Evolutionary conservation across 2,329 filamentous ascomycete species (phyloP).

Genomic region (Dendrostoma leiphaemia): DNA sequence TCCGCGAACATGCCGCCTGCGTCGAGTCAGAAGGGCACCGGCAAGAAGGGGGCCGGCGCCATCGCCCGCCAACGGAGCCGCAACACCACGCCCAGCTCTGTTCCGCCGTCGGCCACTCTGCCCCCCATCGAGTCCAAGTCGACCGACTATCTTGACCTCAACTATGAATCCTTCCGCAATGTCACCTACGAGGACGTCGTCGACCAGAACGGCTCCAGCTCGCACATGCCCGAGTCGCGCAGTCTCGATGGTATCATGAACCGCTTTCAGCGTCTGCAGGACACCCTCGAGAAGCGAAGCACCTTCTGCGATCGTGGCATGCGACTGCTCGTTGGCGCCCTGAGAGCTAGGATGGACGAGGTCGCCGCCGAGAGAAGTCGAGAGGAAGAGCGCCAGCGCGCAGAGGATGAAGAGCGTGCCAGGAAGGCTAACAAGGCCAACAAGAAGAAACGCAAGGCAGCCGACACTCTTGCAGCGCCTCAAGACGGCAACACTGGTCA

Average conservation of each 20-base stretch:
- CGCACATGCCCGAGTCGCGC: constrained; percentile 61
- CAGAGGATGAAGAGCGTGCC: constrained; percentile 45
- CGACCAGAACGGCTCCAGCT: constrained; percentile 56
- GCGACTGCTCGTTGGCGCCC: constrained; percentile 63
- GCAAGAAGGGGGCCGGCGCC: constrained; percentile 62
- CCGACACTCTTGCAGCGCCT: constrained; percentile 54
- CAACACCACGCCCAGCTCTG: constrained; percentile 71
- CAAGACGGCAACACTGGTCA: constrained; percentile 46
- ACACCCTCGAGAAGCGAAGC: constrained; percentile 65
- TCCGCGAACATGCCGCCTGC: constrained; percentile 52
- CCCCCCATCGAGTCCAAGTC: constrained; percentile 55
- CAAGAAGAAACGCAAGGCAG: constrained; percentile 76
- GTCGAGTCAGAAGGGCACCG: constrained; percentile 59
- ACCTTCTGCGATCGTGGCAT: constrained; percentile 71
- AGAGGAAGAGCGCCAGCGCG: constrained; percentile 50
- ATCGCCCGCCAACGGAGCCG: constrained; percentile 67
- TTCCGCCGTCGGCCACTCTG: constrained; percentile 47
- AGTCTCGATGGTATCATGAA: constrained; percentile 63
- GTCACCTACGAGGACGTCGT: constrained; percentile 69
- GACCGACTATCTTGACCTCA: constrained; percentile 66
- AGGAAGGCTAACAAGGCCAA: constrained; percentile 63
- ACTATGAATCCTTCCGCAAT: constrained; percentile 56
- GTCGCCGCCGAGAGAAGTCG: constrained; percentile 41
- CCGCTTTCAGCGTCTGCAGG: constrained; percentile 62
- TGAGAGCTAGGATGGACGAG: constrained; percentile 61